Conservation (phyloP, 208 protist species). For the Paratrypanosoma confusum region DNA sequence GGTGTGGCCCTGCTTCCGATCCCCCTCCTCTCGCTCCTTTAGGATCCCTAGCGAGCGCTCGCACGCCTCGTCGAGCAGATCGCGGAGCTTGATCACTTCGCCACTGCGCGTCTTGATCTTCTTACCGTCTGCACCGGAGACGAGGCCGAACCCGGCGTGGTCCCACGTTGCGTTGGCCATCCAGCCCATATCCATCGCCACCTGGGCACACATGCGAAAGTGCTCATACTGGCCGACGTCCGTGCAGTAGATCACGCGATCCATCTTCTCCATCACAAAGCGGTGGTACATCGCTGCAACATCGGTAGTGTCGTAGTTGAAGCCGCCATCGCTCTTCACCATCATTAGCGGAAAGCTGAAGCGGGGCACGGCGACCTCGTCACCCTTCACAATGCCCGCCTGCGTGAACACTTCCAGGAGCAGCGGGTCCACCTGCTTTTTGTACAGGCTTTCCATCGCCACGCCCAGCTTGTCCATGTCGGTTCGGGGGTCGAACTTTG, state of each 20-base stretch:
- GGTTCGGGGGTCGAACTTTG: slow-evolving; percentile 70
- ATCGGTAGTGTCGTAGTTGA: slow-evolving; percentile 93
- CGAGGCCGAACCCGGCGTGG: slow-evolving; percentile 91
- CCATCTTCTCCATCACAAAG: slow-evolving; percentile 71
- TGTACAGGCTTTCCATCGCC: slow-evolving; percentile 66
- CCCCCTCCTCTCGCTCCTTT: slow-evolving; percentile 68
- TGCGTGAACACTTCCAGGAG: slow-evolving; percentile 67
- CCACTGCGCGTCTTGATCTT: slow-evolving; percentile 95
- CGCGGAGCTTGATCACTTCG: slow-evolving; percentile 90
- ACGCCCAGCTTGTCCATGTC: slow-evolving; percentile 77
- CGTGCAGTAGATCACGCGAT: slow-evolving; percentile 93
- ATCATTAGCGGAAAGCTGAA: slow-evolving; percentile 92
- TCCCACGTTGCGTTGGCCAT: slow-evolving; percentile 77
- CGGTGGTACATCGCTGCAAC: slow-evolving; percentile 86
- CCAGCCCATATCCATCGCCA: slow-evolving; percentile 83
- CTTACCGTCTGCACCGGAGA: slow-evolving; percentile 86
- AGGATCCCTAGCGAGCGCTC: slow-evolving; percentile 71
- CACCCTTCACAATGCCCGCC: slow-evolving; percentile 49
- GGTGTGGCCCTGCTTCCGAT: slow-evolving; percentile 65
- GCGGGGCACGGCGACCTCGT: slow-evolving; percentile 68
- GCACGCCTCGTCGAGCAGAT: slow-evolving; percentile 93
- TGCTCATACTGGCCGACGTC: slow-evolving; percentile 93
- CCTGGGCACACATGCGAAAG: slow-evolving; percentile 86
- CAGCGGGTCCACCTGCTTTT: slow-evolving; percentile 52
- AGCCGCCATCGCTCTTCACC: slow-evolving; percentile 93